A percentile compares a stretch with the other conserved stretches of the same genome.
Conservation (phyloP, 2,329 filamentous ascomycete species). For the Fusarium subtropicale region DNA sequence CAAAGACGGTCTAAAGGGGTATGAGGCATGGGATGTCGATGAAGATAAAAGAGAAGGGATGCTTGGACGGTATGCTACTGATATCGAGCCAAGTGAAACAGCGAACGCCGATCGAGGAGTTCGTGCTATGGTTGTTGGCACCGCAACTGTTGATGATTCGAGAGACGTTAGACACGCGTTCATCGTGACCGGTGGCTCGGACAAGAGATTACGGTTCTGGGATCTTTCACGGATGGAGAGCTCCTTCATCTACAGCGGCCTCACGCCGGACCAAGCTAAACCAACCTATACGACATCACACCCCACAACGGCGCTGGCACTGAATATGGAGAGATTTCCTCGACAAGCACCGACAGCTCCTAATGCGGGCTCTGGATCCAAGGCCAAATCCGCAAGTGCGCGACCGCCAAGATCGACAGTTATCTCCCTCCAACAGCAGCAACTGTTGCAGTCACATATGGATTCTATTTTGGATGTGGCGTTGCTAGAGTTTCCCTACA, state of each 20-base stretch:
- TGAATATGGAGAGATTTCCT: constrained; percentile 73
- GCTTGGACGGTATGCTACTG: constrained; percentile 84
- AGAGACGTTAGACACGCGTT: constrained; percentile 83
- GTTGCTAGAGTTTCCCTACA: constrained; percentile 89
- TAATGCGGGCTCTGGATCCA: constrained; percentile 49
- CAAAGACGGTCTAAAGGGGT: constrained; percentile 72
- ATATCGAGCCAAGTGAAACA: constrained; percentile 70
- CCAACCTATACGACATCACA: constrained; percentile 78
- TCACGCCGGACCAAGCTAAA: constrained; percentile 75
- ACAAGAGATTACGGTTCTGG: constrained; percentile 95
- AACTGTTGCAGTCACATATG: constrained; percentile 85
- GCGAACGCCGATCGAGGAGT: constrained; percentile 74
- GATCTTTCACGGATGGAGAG: constrained; percentile 82
- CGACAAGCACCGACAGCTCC: constrained; percentile 51
- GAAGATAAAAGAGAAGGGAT: constrained; percentile 89
- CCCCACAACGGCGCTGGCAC: constrained; percentile 69
- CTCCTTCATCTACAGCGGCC: constrained; percentile 83
- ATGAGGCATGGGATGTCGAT: constrained; percentile 89
- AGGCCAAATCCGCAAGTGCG: constrained; percentile 48
- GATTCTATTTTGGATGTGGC: constrained; percentile 90
- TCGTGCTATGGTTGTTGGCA: constrained; percentile 78
- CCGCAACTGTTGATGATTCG: constrained; percentile 76
- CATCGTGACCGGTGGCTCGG: constrained; percentile 86
- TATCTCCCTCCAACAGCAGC: constrained; percentile 88
- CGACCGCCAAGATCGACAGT: constrained; percentile 80